Evolutionary conservation across 768 basidiomycete species (phyloP).

Genomic region (Kwoniella sp.): DNA sequence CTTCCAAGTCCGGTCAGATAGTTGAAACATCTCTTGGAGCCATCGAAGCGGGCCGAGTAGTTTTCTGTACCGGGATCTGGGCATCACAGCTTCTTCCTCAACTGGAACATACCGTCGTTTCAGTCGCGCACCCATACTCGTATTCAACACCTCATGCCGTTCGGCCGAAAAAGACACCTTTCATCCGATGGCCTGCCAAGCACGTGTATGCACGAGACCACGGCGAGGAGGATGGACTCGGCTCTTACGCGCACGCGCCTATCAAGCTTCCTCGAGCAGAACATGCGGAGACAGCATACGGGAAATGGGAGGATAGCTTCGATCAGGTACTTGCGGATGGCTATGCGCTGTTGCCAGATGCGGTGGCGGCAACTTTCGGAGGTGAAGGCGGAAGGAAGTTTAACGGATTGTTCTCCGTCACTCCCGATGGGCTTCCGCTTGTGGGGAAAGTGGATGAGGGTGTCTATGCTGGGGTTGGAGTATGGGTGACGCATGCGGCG

Average conservation of each 20-base stretch:
- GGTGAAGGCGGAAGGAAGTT: constrained; percentile 14
- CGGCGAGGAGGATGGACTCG: constrained; percentile 17
- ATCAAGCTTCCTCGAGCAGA: constrained; percentile 14
- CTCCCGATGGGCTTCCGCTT: constrained; percentile 22
- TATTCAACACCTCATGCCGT: constrained; percentile 14
- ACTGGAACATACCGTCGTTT: constrained; percentile 11
- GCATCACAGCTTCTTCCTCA: constrained; percentile 20
- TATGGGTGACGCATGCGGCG: constrained; percentile 29
- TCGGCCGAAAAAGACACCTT: constrained; percentile 14
- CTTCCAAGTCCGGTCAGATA: neutral
- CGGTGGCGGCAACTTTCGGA: constrained; percentile 3
- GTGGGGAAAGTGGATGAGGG: constrained; percentile 18
- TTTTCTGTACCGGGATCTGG: constrained; percentile 25
- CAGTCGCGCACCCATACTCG: constrained; percentile 28
- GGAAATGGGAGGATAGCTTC: constrained; percentile 22
- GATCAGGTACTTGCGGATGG: constrained; percentile 14
- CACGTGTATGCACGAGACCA: constrained; percentile 30
- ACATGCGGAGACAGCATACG: constrained; percentile 17
- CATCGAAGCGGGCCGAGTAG: constrained; percentile 8
- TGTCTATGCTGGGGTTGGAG: constrained; percentile 19
- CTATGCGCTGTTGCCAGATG: constrained; percentile 8
- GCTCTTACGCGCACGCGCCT: constrained; percentile 23
- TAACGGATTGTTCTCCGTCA: constrained; percentile 26
- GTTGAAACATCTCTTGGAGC: constrained; percentile 4
- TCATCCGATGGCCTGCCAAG: constrained; percentile 22